Percentiles rank a stretch among this genome's conserved stretches.
Evolutionary conservation across 495 filamentous ascomycete species (phyloP).

Genomic region (Xylaria flabelliformis): DNA sequence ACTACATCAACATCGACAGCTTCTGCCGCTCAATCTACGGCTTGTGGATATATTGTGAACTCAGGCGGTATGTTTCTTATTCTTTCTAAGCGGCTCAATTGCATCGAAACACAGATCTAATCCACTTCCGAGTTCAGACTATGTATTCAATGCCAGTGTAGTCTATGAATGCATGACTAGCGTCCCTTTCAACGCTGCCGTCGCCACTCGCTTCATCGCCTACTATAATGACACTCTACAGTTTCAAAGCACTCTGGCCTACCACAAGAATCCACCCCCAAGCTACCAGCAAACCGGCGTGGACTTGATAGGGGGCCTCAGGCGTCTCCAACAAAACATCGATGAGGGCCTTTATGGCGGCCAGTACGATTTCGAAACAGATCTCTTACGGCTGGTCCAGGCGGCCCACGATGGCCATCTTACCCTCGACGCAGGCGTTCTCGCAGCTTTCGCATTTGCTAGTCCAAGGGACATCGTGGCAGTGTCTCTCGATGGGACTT

Average conservation of each 20-base stretch:
- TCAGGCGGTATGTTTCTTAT: background rate
- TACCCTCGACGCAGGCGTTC: background rate
- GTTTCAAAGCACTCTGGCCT: background rate
- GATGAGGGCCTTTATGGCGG: background rate
- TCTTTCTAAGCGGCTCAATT: background rate
- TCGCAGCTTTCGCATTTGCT: background rate
- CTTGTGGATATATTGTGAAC: background rate
- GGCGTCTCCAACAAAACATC: background rate
- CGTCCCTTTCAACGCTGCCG: background rate
- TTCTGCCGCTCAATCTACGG: background rate
- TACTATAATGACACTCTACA: background rate
- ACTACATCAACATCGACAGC: background rate
- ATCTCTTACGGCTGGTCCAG: background rate
- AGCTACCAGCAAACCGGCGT: background rate
- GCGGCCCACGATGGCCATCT: background rate
- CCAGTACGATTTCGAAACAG: background rate
- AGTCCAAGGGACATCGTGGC: background rate
- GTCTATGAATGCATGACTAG: background rate
- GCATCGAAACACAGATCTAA: background rate
- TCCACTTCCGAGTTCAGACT: background rate
- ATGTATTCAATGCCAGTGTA: background rate
- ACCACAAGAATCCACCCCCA: background rate
- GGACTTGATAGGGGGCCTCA: background rate
- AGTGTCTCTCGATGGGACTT: background rate
- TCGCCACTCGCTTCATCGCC: background rate